These are phyloP conservation scores for Astrocystis sublimbata DNA, from an alignment of 495 filamentous ascomycete genomes.

Conservation along the genomic window DNA sequence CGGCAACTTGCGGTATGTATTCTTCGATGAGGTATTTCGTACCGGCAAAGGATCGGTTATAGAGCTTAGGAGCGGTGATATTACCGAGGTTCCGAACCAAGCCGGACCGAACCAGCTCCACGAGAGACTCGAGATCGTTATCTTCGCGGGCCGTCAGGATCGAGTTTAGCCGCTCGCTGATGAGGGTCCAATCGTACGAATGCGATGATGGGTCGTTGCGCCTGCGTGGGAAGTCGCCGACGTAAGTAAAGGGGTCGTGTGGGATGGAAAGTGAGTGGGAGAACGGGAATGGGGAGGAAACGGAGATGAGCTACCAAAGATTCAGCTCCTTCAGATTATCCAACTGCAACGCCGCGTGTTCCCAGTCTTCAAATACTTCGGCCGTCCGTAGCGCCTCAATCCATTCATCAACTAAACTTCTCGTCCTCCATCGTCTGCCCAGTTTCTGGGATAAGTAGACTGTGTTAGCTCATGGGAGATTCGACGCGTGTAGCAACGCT, in stretches of 20 bases:
- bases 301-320: constrained; percentile 62
- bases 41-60: constrained; percentile 81
- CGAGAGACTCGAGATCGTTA: constrained; percentile 71
- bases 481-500: constrained; percentile 20
- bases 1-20: constrained; percentile 81
- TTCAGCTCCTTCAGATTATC: constrained; percentile 77
- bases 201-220: constrained; percentile 78
- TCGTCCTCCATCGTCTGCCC: constrained; percentile 55
- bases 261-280: neutral
- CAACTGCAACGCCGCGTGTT: constrained; percentile 73
- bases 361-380: constrained; percentile 77
- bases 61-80: constrained; percentile 81
- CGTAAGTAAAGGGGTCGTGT: constrained; percentile 16
- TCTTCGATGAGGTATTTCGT: constrained; percentile 90
- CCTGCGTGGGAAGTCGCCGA: constrained; percentile 46
- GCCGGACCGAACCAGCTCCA: constrained; percentile 80
- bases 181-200: constrained; percentile 87
- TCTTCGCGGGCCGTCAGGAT: constrained; percentile 73
- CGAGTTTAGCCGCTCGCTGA: constrained; percentile 71
- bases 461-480: constrained; percentile 14
- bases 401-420: constrained; percentile 54
- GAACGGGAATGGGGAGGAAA: neutral
- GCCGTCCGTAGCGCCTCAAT: constrained; percentile 63
- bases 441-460: constrained; percentile 49
- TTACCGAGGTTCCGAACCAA: constrained; percentile 90